These are phyloP conservation scores for Nissolia schottii DNA, from an alignment of 306 rosid genomes.

Conservation along the genomic window DNA sequence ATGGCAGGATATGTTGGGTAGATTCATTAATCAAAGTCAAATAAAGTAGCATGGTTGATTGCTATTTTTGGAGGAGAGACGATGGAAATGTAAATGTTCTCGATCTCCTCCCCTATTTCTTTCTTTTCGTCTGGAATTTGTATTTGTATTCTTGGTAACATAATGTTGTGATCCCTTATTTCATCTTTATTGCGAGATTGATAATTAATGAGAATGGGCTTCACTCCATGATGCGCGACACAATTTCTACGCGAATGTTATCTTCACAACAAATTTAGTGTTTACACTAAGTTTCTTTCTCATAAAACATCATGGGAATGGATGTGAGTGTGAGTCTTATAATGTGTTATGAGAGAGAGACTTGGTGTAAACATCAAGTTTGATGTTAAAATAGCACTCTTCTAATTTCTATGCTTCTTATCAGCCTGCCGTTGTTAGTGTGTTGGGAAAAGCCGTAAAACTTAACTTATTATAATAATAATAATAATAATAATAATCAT, in stretches of 20 bases:
- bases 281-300: too few species aligned
- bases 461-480: too few species aligned
- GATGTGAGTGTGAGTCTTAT: too few species aligned
- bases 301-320: too few species aligned
- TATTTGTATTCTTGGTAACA: not conserved
- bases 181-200: not conserved
- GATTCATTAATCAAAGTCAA: not conserved
- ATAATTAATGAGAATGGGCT: not conserved
- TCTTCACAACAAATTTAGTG: too few species aligned
- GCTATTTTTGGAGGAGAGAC: conserved; percentile 15
- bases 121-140: not conserved
- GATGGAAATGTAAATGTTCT: not conserved
- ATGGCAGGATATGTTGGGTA: not conserved
- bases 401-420: too few species aligned
- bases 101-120: not conserved
- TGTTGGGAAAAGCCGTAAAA: not conserved
- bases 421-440: too few species aligned
- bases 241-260: not conserved
- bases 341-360: too few species aligned
- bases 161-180: not conserved
- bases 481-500: too few species aligned
- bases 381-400: too few species aligned
- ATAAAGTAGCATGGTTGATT: not conserved
- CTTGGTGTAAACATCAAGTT: too few species aligned
- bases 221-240: not conserved